Conservation (phyloP, 2,329 filamentous ascomycete genomes). For the Calonectria pauciramosa region DNA sequence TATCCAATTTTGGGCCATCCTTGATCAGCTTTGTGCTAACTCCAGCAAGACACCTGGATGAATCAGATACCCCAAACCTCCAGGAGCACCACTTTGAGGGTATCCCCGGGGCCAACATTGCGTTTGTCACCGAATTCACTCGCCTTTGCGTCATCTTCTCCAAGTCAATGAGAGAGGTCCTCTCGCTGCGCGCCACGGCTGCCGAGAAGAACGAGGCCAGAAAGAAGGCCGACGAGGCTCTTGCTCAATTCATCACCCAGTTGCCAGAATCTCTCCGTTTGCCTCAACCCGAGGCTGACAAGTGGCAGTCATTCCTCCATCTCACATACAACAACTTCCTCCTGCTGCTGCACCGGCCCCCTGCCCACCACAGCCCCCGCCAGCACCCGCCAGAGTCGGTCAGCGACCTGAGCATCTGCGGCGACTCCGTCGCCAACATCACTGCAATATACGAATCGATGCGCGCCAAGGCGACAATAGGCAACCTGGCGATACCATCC, state of each 20-base stretch:
- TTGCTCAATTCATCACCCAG: slow-evolving; percentile 47
- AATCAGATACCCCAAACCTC: slow-evolving; percentile 63
- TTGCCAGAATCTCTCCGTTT: slow-evolving; percentile 46
- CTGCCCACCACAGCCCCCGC: slow-evolving; percentile 35
- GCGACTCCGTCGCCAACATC: slow-evolving; percentile 45
- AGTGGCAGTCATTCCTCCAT: slow-evolving; percentile 51
- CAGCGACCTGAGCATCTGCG: slow-evolving; percentile 49
- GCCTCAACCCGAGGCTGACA: slow-evolving; percentile 35
- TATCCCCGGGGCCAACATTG: slow-evolving; percentile 52
- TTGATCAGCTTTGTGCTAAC: neutral
- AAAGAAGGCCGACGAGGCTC: slow-evolving; percentile 47
- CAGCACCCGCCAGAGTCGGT: slow-evolving; percentile 28
- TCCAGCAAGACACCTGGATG: slow-evolving; percentile 57
- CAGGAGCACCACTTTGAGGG: slow-evolving; percentile 60
- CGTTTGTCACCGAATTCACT: slow-evolving; percentile 63
- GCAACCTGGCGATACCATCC: slow-evolving; percentile 46
- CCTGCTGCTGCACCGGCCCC: slow-evolving; percentile 50
- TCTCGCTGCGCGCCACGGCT: slow-evolving; percentile 40
- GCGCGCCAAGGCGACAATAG: slow-evolving; percentile 35
- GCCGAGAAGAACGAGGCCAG: slow-evolving; percentile 46
- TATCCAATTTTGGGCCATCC: neutral
- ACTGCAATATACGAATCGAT: slow-evolving; percentile 49
- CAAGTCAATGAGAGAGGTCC: slow-evolving; percentile 48
- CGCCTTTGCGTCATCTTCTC: slow-evolving; percentile 65
- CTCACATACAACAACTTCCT: slow-evolving; percentile 53